Base-by-base conservation (phyloP, 1,139 yeast species). In the Yamadazyma oceani region DNA sequence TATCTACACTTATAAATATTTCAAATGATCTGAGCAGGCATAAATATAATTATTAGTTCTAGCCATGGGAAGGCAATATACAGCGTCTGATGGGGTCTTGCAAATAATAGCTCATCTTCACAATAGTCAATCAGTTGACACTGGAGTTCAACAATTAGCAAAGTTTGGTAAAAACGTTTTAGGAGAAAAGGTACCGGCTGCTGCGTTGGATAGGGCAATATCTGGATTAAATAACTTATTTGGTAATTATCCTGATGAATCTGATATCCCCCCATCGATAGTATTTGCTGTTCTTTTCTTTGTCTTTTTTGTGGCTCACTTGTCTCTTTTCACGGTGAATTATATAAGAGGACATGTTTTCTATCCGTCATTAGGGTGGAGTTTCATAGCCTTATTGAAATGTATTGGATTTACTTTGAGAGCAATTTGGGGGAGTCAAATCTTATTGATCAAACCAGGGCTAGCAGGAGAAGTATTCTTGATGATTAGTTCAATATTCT, bases 351-450 rank as follows among this genome's bases (percentile, higher is more conserved):
- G 86, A 3, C 95, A 85, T 57, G 64, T 72, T 45, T 85, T 85
- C 58, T 76, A 71, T 62, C 56, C 80, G 21, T 71, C 82, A 2
- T 49, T 80, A 12, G 81, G 75, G 1, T 75, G 85, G 64, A 69
- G 73, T 2, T 54, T 76, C 36, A 80, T 81, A 51, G 69, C 78
- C 31, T 40, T 71, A 2, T 49, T 80, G 50, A 70, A 85, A 52
- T 59, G 73, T 33, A 43, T 82, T 26, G 94, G 92, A 0, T 85
- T 73, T 53, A 78, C 77, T n/a, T n/a, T n/a, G n/a, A n/a, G 94
- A 51, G 69, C 79, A 12, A 66, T 15, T 5, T 49, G 53, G 53
- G 19, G 45, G n/a, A 26, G 31, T 4, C 40, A 48, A 31, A 33
- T 48, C n/a, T 32, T 41, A 13, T 24, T 37, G 16, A 53, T 66